Evolutionary conservation across 1,284 basidiomycete genomes (phyloP).

Genomic region (Cryptococcus maquisensis): DNA sequence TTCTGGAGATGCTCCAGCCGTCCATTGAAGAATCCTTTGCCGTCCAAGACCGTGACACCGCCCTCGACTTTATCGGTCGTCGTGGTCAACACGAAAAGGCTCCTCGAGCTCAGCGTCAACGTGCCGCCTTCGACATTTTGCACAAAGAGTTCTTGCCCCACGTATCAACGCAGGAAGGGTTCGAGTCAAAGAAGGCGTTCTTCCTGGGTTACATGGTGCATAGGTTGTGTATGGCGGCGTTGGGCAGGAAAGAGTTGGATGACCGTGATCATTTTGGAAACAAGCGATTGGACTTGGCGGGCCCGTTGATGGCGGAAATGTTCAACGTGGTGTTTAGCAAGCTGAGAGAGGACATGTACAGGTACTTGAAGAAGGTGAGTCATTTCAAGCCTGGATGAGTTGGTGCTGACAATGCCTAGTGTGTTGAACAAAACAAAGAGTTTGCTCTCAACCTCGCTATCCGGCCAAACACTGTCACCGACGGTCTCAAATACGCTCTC

Average conservation of each 20-base stretch:
- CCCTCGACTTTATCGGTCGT: constrained; percentile 96
- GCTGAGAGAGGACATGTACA: constrained; percentile 93
- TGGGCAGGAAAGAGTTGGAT: constrained; percentile 92
- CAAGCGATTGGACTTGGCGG: constrained; percentile 93
- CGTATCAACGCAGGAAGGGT: constrained; percentile 91
- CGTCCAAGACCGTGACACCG: constrained; percentile 88
- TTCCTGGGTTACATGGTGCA: constrained; percentile 99
- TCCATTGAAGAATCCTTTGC: constrained; percentile 99
- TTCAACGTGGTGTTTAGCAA: constrained; percentile 99
- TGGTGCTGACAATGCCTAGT: constrained; percentile 54
- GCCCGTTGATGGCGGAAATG: constrained; percentile 87
- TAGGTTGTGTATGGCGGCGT: constrained; percentile 82
- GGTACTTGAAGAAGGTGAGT: constrained; percentile 88
- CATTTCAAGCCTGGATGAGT: neutral
- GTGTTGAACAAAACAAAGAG: constrained; percentile 93
- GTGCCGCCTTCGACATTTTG: constrained; percentile 95
- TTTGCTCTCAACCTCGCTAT: constrained; percentile 91
- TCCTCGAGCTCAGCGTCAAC: constrained; percentile 83
- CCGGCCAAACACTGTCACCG: constrained; percentile 94
- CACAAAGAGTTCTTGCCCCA: constrained; percentile 99
- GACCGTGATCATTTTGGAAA: constrained; percentile 99
- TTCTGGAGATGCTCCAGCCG: constrained; percentile 98
- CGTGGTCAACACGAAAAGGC: constrained; percentile 94
- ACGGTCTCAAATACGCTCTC: constrained; percentile 95
- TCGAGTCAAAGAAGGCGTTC: constrained; percentile 97